Percentiles rank a stretch among this genome's conserved stretches.
Evolutionary conservation across 306 rosid genomes (phyloP).

Genomic region (Hippophae gyantsensis): DNA sequence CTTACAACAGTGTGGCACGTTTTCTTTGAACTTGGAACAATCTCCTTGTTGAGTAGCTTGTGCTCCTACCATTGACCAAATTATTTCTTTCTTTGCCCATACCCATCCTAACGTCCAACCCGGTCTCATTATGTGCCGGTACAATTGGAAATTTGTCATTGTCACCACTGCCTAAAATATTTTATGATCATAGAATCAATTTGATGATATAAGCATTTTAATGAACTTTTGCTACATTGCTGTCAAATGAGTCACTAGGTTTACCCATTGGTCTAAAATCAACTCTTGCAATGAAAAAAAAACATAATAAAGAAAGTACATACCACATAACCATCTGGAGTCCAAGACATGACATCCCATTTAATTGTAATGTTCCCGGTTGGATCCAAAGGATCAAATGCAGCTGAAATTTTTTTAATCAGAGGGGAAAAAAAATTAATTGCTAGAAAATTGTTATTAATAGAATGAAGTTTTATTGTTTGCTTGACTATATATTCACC

Average conservation of each 20-base stretch:
- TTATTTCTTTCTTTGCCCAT: slow-evolving; percentile 77
- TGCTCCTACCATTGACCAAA: slow-evolving; percentile 72
- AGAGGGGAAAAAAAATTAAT: background rate
- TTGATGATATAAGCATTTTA: no score
- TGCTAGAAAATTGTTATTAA: background rate
- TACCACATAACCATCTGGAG: slow-evolving; percentile 34
- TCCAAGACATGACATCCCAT: slow-evolving; percentile 36
- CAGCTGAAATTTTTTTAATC: slow-evolving; percentile 13
- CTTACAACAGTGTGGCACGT: slow-evolving; percentile 62
- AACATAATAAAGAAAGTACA: background rate
- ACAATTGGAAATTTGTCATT: slow-evolving; percentile 56
- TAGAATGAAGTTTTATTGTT: background rate
- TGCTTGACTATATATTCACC: background rate
- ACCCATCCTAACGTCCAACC: slow-evolving; percentile 64
- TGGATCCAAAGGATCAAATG: slow-evolving; percentile 31
- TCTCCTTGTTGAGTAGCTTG: slow-evolving; percentile 79
- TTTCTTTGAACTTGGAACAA: slow-evolving; percentile 63
- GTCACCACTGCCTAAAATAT: slow-evolving; percentile 54
- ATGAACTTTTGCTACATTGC: no score
- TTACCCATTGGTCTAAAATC: no score
- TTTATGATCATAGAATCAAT: background rate
- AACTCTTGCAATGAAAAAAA: background rate
- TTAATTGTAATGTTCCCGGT: slow-evolving; percentile 27
- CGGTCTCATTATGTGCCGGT: slow-evolving; percentile 41
- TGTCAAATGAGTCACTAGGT: no score